These are phyloP conservation scores for Agrocybe pediades DNA, from an alignment of 768 basidiomycete species.

Conservation along the genomic window DNA sequence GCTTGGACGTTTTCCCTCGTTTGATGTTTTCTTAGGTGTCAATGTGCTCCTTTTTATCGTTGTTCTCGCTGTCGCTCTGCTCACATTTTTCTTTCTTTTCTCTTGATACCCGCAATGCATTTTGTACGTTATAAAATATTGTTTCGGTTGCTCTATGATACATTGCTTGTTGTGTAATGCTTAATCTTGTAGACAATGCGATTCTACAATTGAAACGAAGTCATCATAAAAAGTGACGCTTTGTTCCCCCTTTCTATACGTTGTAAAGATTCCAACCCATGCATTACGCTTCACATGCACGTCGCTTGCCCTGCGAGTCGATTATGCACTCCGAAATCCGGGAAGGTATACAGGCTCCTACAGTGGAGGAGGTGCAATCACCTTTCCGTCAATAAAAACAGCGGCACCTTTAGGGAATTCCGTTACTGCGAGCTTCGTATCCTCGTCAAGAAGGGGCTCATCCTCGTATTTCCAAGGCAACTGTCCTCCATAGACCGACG, in stretches of 20 bases:
- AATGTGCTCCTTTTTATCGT: not conserved
- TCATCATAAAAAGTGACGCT: too few species aligned
- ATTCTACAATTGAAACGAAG: not conserved
- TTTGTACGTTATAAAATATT: not conserved
- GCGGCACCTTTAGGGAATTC: slow-evolving; percentile 51
- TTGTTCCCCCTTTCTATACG: too few species aligned
- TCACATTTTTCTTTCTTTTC: slow-evolving; percentile 1
- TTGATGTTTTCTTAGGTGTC: not conserved
- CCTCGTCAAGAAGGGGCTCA: slow-evolving; percentile 64
- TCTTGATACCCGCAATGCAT: slow-evolving; percentile 6
- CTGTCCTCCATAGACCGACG: slow-evolving; percentile 72
- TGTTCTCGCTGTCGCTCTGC: not conserved
- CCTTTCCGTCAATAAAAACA: slow-evolving; percentile 47
- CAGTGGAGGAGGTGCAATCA: slow-evolving; percentile 23
- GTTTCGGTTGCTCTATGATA: slow-evolving; percentile 1
- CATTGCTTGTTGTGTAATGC: not conserved
- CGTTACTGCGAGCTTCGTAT: slow-evolving; percentile 44
- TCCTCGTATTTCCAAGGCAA: slow-evolving; percentile 73
- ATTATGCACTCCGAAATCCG: not conserved
- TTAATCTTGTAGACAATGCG: not conserved
- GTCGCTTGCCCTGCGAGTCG: too few species aligned
- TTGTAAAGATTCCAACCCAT: too few species aligned
- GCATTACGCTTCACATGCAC: too few species aligned
- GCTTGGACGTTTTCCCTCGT: slow-evolving; percentile 4
- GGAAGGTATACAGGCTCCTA: not conserved